Base-by-base conservation (phyloP, 345 rosid genomes). In the Leavenworthia alabamica region DNA sequence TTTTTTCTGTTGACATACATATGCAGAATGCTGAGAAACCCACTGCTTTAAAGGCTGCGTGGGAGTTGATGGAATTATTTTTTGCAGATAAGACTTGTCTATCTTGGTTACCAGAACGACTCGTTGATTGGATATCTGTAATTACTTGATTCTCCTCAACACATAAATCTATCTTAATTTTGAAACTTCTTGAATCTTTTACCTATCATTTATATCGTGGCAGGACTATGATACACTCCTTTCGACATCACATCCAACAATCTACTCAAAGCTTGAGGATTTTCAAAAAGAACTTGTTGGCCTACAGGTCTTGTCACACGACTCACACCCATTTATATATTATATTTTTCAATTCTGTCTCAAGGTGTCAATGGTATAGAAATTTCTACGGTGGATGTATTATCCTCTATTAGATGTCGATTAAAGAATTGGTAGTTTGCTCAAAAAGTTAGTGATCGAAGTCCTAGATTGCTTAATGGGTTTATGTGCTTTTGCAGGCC, bases 61-160 rank as follows among this genome's bases (percentile, higher is more conserved):
- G 99, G 99, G 92, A 87, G 80, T 76, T 93, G 77, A 80, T 93
- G 91, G 97, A 93, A 52, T 71, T 87, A 39, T 82, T 89, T 73
- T 89, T 84, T 75, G 96, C 79, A 6, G 92, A 89, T 67, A 85
- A 72, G 69, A 71, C 79, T 17, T 82, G 84, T 77, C 81, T 81
- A 54, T 63, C 90, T 26, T 93, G 96, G 91, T 62, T 89, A 32
- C 96, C 95, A 1, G 99, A 89, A 66, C 82, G 81, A 36, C 82
- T 93, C 23, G 75, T 82, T 37, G 96, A 93, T 77, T 93, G 99
- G 97, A 75, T 93, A 75, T 80, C 96, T 77, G 99, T 93, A 93
- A 86, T 67, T 79, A 39, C 64, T 74, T 75, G 73, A 44, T 64
- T 33, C 58, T 15, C 4, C 28, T n/a, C 41, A 12, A 36, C 19